Evolutionary conservation across 2,329 filamentous ascomycete genomes (phyloP), one percentile per base, ranked within the genome.

Genomic region (Hypomyces rosellus): DNA sequence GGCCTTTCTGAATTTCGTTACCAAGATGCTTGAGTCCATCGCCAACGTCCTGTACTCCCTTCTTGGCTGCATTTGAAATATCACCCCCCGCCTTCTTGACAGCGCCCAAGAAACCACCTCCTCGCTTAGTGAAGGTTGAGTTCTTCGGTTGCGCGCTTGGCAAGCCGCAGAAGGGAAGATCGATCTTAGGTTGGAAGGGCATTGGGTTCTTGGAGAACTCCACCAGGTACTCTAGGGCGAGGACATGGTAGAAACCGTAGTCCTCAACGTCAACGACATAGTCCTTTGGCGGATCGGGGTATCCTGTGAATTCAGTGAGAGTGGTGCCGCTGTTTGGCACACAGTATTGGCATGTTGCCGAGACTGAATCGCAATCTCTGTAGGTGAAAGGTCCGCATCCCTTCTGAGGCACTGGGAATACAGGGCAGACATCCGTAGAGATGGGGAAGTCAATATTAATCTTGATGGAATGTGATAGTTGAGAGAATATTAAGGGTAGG

Each of bases 131-230:
- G 9, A 30, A 30, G 3, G 25, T 30, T 6, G 25, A 8, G 9
- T 30, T 30, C 25, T 11, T 11, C 6, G 25, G 9, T 30, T 11
- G 25, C 8, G 25, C 25, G 25, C 6, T 11, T 30, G 25, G 22
- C 42, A 45, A n/a, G 9, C 42, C 42, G 14, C 42, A 45, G 20
- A 33, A 34, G 8, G 42, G 42, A 30, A 45, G 42, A 5, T 45
- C 42, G 6, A 45, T 30, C 9, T 30, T 30, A 1, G 20, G 20
- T 25, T 34, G 42, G n/a, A 45, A 45, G 5, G 42, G 42, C 42
- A 45, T 45, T 3, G 42, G 42, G 22, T 45, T 45, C 20, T 45
- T 30, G 20, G 42, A 45, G 20, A 45, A 45, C 14, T 30, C 42
- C 3, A 45, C 42, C 11, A 45, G 7, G 14, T 45, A 45, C 20